Base-by-base conservation (phyloP, 169 alveolate species). In the Cryptosporidium viatorum region DNA sequence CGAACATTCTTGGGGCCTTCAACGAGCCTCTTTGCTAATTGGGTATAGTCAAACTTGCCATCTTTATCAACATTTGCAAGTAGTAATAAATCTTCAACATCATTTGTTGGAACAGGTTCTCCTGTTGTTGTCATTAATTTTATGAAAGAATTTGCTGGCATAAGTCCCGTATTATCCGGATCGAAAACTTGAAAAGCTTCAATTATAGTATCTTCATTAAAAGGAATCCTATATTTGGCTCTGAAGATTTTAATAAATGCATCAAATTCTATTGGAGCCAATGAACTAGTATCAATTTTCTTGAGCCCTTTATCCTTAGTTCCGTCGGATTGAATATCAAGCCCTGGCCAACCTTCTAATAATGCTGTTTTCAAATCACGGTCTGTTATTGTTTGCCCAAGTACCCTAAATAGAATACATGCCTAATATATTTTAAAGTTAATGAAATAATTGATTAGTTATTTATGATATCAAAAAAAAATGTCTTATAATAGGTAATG, bases 171-270 rank as follows among this genome's bases (percentile, higher is more conserved):
- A n/a, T 80, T 59, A 12, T 80, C 89, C 1, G 89, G 89, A 26
- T 80, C 89, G 45, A 80, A 80, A 26, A 80, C 89, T 39, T 80
- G 80, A 50, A 80, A 80, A 26, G 89, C 89, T 39, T 80, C 89
- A 18, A 62, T 80, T 60, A 80, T 31, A 16, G 89, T 80, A 43
- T 59, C 45, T 62, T 80, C 89, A 41, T 41, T 37, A 48, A 45
- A 80, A 29, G 89, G 89, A 58, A 50, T 18, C 68, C 29, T 80
- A 50, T 80, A 80, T 43, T 80, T 80, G n/a, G 89, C 74, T 48
- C 89, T 37, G 62, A 80, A 80, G 21, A 80, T 80, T 48, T 80
- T 80, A 16, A 80, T 65, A 43, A 80, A 80, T 23, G 89, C 37
- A 35, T 80, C 89, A 80, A 80, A 80, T 41, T 80, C 89, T 3